phyloP scores from a whole-genome alignment of 2,329 filamentous ascomycete genomes.

The Diplocarpon rosae region DNA sequence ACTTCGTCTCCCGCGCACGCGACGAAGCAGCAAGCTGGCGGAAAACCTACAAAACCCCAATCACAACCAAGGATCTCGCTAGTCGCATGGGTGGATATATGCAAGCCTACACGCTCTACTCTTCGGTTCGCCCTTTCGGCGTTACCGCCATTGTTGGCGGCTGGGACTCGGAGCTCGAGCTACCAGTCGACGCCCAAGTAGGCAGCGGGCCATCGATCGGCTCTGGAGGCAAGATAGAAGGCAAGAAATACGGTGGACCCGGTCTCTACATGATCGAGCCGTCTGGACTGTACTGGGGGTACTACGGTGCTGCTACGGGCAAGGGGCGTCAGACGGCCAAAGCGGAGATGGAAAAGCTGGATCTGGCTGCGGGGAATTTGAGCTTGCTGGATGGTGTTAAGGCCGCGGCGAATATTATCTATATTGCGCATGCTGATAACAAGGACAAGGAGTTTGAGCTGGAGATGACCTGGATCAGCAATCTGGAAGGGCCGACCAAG shows the following conservation, averaged over 20 bases:
- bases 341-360: conserved; percentile 95
- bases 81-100: conserved; percentile 92
- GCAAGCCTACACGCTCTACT: conserved; percentile 95
- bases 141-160: conserved; percentile 91
- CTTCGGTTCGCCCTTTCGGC: conserved; percentile 90
- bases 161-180: conserved; percentile 80
- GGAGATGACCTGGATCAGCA: conserved; percentile 98
- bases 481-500: conserved; percentile 74
- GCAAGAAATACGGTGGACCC: conserved; percentile 74
- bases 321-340: conserved; percentile 96
- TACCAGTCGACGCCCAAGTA: conserved; percentile 82
- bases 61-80: conserved; percentile 78
- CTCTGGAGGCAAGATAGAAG: conserved; percentile 70
- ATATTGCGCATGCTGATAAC: conserved; percentile 95
- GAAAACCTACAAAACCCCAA: conserved; percentile 86
- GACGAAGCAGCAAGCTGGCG: conserved; percentile 91
- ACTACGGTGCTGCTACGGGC: conserved; percentile 94
- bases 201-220: conserved; percentile 69
- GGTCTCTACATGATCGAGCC: conserved; percentile 99
- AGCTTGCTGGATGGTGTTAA: conserved; percentile 82
- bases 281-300: conserved; percentile 94
- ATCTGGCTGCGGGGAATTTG: conserved; percentile 66
- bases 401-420: conserved; percentile 94
- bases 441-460: conserved; percentile 99
- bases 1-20: conserved; percentile 88